Evolutionary conservation across 148 eudicot genomes (phyloP), one percentile per base, ranked within the genome.

Genomic region (Nepenthes gracilis): DNA sequence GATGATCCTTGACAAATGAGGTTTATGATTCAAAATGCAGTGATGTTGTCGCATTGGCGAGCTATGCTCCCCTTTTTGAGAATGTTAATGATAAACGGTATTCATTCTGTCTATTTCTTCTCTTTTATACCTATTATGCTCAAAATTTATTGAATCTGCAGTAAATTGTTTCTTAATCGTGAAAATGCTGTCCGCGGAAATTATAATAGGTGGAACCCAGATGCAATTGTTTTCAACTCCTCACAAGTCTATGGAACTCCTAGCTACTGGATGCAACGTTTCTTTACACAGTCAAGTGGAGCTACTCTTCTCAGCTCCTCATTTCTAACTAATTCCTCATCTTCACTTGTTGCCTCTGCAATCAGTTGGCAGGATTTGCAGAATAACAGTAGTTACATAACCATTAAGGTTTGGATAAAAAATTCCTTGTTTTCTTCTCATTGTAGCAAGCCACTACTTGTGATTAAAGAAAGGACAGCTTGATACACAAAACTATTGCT

Each of bases 41-140:
- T 69, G 98, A 93, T 70, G 64, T 74, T 65, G 84, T 93, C 51
- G 82, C 78, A 64, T 84, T 93, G 96, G 92, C 99, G 35, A 86
- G 99, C 77, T 84, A 86, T 50, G 99, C 99, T 40, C 96, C 99
- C 10, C 80, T 93, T 33, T 88, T 93, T 63, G 91, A 82, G 63
- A 86, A 93, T 68, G 72, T 55, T 48, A 79, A 93, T 55, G 83
- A 93, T 66, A 72, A 75, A 67, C 61, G 72, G 96, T 86, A 80
- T 23, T 36, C 14, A 43, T 56, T 34, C 15, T 60, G 52, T 58
- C 53, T 48, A 0, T 55, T 45, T 55, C 49, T 9, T 36, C 36
- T 11, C 34, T 12, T 54, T 6, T 33, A 15, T 15, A 13, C 6
- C 33, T 65, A 36, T 12, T 12, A 33, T 12, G 13, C 23, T 61